Percentiles rank a stretch among this genome's conserved stretches.
Conservation (phyloP, 306 rosid genomes). For the Fragaria ananassa region DNA sequence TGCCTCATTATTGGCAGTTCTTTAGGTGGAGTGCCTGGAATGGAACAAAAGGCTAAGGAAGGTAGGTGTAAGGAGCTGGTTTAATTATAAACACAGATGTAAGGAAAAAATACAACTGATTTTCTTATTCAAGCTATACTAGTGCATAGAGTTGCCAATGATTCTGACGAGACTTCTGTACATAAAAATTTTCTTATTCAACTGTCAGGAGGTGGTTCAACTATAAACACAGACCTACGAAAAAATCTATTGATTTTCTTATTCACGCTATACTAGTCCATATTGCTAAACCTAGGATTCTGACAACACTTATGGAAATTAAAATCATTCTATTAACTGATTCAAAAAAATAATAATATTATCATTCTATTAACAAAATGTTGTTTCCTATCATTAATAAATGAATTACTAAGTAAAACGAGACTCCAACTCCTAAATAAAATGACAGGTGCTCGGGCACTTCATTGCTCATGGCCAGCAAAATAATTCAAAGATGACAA, state of each 20-base stretch:
- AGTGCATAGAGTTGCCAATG: neutral
- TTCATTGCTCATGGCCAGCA: neutral
- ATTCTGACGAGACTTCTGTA: neutral
- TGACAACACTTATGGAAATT: neutral
- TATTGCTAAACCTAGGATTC: neutral
- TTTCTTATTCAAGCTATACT: neutral
- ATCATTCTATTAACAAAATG: neutral
- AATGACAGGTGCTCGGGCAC: neutral
- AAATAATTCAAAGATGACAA: slow-evolving; percentile 17
- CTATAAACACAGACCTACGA: neutral
- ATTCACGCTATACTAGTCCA: neutral
- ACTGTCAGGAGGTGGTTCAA: neutral
- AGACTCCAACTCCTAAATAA: neutral
- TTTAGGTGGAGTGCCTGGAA: neutral
- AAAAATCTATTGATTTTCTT: neutral
- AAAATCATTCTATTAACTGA: too few relatives aligned
- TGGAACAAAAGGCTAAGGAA: neutral
- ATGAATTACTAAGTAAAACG: neutral
- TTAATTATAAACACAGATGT: neutral
- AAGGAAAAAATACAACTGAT: neutral
- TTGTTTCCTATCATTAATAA: neutral
- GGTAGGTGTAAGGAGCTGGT: neutral
- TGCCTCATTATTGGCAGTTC: neutral
- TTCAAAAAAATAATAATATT: too few relatives aligned
- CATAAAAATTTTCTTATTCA: neutral